phyloP scores from a whole-genome alignment of 371 early-diverging fungal species.

The Circinella minor region DNA sequence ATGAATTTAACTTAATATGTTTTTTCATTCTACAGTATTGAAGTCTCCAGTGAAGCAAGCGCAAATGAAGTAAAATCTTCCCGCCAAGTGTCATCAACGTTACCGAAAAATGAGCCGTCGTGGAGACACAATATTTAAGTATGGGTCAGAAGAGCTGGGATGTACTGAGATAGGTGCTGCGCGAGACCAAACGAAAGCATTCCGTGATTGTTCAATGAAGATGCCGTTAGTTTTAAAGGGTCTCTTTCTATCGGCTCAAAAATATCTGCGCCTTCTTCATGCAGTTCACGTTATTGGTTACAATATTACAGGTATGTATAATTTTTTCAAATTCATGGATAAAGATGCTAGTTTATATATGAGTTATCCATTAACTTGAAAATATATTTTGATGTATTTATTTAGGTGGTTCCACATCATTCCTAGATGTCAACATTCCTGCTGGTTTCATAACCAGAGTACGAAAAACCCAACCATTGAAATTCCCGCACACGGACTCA shows the following conservation, averaged over 20 bases:
- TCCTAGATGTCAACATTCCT: no score
- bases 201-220: slow-evolving; percentile 10
- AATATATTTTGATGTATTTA: no score
- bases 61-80: slow-evolving; percentile 1
- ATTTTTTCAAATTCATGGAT: no score
- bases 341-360: no score
- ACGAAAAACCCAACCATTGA: no score
- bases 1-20: no score
- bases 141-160: slow-evolving; percentile 14
- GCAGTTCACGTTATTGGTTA: slow-evolving; percentile 14
- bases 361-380: no score
- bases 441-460: no score
- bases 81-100: slow-evolving; percentile 9
- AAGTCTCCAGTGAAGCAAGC: slow-evolving; percentile 13
- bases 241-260: slow-evolving; percentile 11
- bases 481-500: no score
- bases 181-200: slow-evolving; percentile 8
- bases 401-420: no score
- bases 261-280: background rate
- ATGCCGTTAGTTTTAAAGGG: slow-evolving; percentile 16
- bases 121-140: slow-evolving; percentile 16
- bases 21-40: slow-evolving; percentile 12
- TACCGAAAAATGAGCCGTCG: slow-evolving; percentile 14
- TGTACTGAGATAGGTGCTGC: slow-evolving; percentile 12
- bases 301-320: slow-evolving; percentile 15